A percentile compares a stretch with the other conserved stretches of the same genome.
Conservation (phyloP, 2,329 filamentous ascomycete genomes). For the Rhynchosporium graminicola region DNA sequence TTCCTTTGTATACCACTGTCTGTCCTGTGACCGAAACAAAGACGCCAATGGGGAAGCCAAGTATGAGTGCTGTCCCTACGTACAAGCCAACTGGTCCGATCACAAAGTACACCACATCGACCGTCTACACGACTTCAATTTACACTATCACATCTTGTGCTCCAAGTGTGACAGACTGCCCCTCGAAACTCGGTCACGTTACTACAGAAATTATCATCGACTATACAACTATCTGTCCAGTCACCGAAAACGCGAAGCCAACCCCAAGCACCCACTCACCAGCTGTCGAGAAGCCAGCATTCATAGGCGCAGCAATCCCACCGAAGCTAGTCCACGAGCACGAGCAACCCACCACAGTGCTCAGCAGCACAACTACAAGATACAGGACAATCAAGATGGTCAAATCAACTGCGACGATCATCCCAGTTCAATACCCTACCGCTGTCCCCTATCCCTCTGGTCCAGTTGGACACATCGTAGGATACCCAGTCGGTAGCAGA, state of each 20-base stretch:
- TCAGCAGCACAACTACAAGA: slow-evolving; percentile 20
- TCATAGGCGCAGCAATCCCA: slow-evolving; percentile 7
- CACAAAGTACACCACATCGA: slow-evolving; percentile 43
- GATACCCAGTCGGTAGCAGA: slow-evolving; percentile 13
- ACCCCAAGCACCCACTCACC: slow-evolving; percentile 7
- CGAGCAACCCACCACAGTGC: slow-evolving; percentile 11
- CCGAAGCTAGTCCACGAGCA: background rate
- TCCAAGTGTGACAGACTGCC: slow-evolving; percentile 52
- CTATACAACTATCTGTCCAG: slow-evolving; percentile 45
- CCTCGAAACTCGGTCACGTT: slow-evolving; percentile 43
- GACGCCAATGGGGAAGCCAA: slow-evolving; percentile 24
- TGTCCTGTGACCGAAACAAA: slow-evolving; percentile 42
- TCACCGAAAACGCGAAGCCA: slow-evolving; percentile 10
- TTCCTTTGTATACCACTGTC: slow-evolving; percentile 43
- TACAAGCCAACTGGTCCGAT: slow-evolving; percentile 9
- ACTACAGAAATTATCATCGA: slow-evolving; percentile 46
- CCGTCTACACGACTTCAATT: slow-evolving; percentile 52
- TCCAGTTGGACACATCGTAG: background rate
- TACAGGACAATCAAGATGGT: slow-evolving; percentile 22
- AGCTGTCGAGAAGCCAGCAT: background rate
- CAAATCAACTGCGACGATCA: slow-evolving; percentile 19
- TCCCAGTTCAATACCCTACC: slow-evolving; percentile 3
- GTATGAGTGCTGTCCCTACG: slow-evolving; percentile 6
- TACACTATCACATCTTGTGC: slow-evolving; percentile 55
- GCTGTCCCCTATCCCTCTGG: slow-evolving; percentile 20